Evolutionary conservation across 306 rosid species (phyloP).

Genomic region (Cicer pinnatifidum): DNA sequence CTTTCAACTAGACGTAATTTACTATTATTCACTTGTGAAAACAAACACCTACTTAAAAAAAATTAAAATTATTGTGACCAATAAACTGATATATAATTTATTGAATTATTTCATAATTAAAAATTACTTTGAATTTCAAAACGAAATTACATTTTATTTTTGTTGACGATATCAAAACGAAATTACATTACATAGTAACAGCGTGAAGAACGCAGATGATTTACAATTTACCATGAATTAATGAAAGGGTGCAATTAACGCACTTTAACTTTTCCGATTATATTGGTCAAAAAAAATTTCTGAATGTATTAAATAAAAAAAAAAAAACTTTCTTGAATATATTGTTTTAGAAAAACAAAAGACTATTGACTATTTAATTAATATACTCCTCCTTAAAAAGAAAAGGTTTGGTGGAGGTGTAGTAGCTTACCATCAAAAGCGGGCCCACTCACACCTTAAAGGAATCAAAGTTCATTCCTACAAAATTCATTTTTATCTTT

Average conservation of each 20-base stretch:
- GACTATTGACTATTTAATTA: neutral
- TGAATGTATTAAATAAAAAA: no score
- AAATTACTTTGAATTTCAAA: no score
- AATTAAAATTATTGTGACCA: no score
- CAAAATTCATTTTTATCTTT: constrained; percentile 31
- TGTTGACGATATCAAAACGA: no score
- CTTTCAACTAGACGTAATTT: no score
- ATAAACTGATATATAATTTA: no score
- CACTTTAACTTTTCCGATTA: constrained; percentile 39
- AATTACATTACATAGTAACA: neutral
- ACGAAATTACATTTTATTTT: no score
- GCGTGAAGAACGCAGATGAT: constrained; percentile 49
- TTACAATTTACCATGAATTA: constrained; percentile 2
- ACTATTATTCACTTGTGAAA: no score
- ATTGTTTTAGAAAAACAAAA: neutral
- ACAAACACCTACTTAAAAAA: no score
- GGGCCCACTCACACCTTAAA: constrained; percentile 33
- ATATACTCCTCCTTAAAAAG: neutral
- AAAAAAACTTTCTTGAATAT: no score
- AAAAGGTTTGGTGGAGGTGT: constrained; percentile 36
- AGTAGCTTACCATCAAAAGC: constrained; percentile 42
- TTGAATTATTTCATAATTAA: no score
- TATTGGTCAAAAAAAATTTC: neutral
- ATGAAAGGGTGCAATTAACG: constrained; percentile 16
- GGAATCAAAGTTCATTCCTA: constrained; percentile 37